Percentiles rank a stretch among this genome's conserved stretches.
Evolutionary conservation across 306 rosid genomes (phyloP).

Genomic region (Cercis canadensis): DNA sequence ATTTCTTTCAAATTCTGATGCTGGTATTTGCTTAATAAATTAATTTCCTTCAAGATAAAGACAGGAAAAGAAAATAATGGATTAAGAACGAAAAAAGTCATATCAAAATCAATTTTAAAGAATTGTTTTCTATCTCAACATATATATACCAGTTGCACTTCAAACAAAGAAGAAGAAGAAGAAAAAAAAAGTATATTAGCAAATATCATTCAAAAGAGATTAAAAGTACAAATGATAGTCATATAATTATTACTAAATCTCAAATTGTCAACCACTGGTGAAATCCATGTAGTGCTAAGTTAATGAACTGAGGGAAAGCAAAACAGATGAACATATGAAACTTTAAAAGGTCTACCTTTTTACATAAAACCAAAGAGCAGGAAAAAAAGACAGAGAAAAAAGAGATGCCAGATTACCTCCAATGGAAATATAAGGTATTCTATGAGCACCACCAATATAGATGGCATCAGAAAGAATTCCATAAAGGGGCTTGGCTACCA

Average conservation of each 20-base stretch:
- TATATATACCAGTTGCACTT: too few species aligned
- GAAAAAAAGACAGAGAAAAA: conserved; percentile 14
- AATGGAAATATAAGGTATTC: conserved; percentile 73
- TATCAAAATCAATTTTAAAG: neutral
- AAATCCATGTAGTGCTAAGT: neutral
- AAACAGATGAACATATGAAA: neutral
- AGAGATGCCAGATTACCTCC: conserved; percentile 64
- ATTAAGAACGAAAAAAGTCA: neutral
- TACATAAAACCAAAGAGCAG: neutral
- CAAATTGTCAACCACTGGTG: too few species aligned
- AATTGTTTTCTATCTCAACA: neutral
- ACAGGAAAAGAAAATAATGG: neutral
- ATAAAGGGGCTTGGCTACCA: conserved; percentile 89
- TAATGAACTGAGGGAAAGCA: neutral
- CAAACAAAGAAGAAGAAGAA: too few species aligned
- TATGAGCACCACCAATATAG: conserved; percentile 74
- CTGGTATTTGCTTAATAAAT: neutral
- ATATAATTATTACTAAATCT: too few species aligned
- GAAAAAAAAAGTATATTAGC: too few species aligned
- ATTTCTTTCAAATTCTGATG: neutral
- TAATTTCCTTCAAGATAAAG: neutral
- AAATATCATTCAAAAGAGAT: neutral
- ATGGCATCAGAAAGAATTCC: conserved; percentile 84
- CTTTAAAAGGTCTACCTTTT: neutral
- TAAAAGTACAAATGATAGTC: too few species aligned